phyloP scores from a whole-genome alignment of 176 grass and related monocot genomes.

The Aechmea fasciata region DNA sequence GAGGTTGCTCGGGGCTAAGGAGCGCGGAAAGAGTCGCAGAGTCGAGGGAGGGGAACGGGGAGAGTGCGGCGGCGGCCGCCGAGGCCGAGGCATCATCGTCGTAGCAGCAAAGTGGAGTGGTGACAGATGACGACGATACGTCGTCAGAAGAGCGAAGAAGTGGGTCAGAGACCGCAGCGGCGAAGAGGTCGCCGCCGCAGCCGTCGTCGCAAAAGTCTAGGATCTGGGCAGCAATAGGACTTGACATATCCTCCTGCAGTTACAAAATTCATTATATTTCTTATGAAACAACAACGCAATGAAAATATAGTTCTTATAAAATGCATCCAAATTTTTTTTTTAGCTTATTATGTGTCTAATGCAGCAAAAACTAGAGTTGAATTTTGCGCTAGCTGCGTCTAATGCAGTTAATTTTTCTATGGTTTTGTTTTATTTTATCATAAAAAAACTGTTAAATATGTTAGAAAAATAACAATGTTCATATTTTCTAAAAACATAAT shows the following conservation, averaged over 20 bases:
- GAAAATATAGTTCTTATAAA: too few species aligned
- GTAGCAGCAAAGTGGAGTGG: conserved; percentile 38
- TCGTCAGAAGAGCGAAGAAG: conserved; percentile 35
- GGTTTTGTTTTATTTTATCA: too few species aligned
- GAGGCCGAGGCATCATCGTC: conserved; percentile 27
- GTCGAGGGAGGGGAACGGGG: conserved; percentile 55
- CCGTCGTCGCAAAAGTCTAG: conserved; percentile 62
- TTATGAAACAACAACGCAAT: not conserved
- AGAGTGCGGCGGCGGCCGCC: conserved; percentile 24
- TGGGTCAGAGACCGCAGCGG: conserved; percentile 22
- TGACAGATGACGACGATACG: conserved; percentile 33
- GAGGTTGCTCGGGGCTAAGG: conserved; percentile 39
- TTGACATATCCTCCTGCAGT: conserved; percentile 80
- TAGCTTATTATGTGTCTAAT: too few species aligned
- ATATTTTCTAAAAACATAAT: too few species aligned
- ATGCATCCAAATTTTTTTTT: too few species aligned
- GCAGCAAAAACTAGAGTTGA: too few species aligned
- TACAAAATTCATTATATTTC: not conserved
- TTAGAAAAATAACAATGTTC: too few species aligned
- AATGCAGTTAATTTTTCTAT: too few species aligned
- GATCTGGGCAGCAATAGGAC: conserved; percentile 63
- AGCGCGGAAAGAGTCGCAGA: conserved; percentile 33
- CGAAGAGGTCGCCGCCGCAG: conserved; percentile 41
- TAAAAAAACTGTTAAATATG: too few species aligned
- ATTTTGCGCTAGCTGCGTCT: too few species aligned